Base-by-base conservation (phyloP, 768 basidiomycete species). In the Harrya chromipes region DNA sequence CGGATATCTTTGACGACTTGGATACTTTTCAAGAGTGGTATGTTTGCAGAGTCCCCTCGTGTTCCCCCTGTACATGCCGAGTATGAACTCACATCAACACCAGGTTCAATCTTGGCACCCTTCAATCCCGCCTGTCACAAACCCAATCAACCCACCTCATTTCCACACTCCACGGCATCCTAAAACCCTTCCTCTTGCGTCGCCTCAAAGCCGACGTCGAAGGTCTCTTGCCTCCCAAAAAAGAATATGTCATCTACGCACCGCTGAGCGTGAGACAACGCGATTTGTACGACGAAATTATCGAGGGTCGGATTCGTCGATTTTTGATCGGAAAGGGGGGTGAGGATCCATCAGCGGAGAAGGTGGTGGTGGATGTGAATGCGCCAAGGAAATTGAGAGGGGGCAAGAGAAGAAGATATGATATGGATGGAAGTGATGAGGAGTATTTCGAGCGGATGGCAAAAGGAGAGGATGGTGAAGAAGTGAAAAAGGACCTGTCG, bases 111-210 rank as follows among this genome's bases (percentile, higher is more conserved):
- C 75, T 91, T 21, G 83, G 86, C 14, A 74, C 79, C 11, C 74
- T 87, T 51, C 78, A 83, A 53, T 70, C 75, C 4, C 70, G 74
- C 11, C 68, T 91, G 14, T 78, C 80, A 3, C 73, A 77, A 5
- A 75, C 77, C 16, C 81, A 84, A 33, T 82, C 84, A 1, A 69
- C 79, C 0, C 74, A 81, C 35, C 78, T 95, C 57, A 86, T 97
- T 51, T 75, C 80, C 24, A 80, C 87, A 0, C 79, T 97, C 0
- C 94, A 97, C 65, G 81, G 82, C 2, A 94, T 99, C 60, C 81
- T 99, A 42, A 93, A 94, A 58, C 97, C 97, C 2, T 99, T 98
- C 77, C 79, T 98, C 24, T 77, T 98, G 0, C 83, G 97, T 11
- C 82, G 97, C 11, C 76, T 97, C 49, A 98, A 98, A 68, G 83